These are phyloP conservation scores for Didymella keratinophila DNA, from an alignment of 2,329 filamentous ascomycete species.

Conservation along the genomic window DNA sequence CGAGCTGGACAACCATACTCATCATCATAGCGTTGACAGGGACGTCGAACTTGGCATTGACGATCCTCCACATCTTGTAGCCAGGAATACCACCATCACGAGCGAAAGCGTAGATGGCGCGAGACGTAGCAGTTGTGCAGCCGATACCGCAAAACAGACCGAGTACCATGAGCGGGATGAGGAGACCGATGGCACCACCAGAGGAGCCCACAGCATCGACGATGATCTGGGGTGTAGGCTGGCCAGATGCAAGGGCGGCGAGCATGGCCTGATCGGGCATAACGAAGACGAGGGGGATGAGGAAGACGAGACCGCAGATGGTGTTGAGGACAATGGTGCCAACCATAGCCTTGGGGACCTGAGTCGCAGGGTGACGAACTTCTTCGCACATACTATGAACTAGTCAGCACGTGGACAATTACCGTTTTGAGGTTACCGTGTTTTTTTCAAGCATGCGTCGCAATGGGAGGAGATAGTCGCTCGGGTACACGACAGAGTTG, in stretches of 20 bases:
- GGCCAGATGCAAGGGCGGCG: constrained; percentile 61
- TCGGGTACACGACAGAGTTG: constrained; percentile 24
- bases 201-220: constrained; percentile 67
- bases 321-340: constrained; percentile 71
- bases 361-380: constrained; percentile 69
- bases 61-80: constrained; percentile 65
- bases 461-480: constrained; percentile 28
- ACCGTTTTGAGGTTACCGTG: constrained; percentile 23
- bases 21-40: constrained; percentile 78
- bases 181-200: constrained; percentile 68
- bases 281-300: constrained; percentile 74
- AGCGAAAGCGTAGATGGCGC: constrained; percentile 74
- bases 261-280: constrained; percentile 68
- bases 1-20: constrained; percentile 69
- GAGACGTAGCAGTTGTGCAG: constrained; percentile 73
- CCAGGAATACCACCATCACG: constrained; percentile 75
- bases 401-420: constrained; percentile 37
- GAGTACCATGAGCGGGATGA: constrained; percentile 71
- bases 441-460: constrained; percentile 28
- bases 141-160: constrained; percentile 72
- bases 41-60: constrained; percentile 69
- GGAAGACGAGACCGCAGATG: constrained; percentile 70
- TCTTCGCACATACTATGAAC: constrained; percentile 74
- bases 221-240: constrained; percentile 72
- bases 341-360: constrained; percentile 78